Conservation (phyloP, 2,329 filamentous ascomycete species). For the Trichoderma sp. region DNA sequence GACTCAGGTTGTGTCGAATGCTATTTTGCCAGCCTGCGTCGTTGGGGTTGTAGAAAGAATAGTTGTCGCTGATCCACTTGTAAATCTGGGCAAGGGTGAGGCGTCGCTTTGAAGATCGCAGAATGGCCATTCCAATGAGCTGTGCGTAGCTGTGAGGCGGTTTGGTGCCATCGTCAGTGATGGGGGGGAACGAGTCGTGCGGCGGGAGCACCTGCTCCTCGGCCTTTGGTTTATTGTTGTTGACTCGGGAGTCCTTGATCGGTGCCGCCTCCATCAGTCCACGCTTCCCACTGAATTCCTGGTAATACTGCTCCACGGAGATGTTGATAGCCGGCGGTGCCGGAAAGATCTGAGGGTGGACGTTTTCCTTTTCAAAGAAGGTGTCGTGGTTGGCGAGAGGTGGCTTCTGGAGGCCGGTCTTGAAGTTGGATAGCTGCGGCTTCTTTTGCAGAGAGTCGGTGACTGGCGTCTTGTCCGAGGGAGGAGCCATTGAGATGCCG, state of each 20-base stretch:
- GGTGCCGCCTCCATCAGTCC: constrained; percentile 72
- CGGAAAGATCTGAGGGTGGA: constrained; percentile 54
- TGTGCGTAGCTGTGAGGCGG: constrained; percentile 92
- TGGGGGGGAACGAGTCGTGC: constrained; percentile 75
- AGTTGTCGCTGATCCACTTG: constrained; percentile 98
- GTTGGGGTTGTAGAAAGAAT: constrained; percentile 79
- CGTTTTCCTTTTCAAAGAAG: constrained; percentile 59
- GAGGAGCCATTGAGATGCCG: constrained; percentile 68
- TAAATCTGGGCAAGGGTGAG: constrained; percentile 95
- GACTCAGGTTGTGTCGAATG: constrained; percentile 94
- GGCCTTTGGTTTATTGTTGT: constrained; percentile 67
- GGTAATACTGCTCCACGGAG: constrained; percentile 56
- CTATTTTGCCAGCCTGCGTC: constrained; percentile 98
- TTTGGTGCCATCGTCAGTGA: constrained; percentile 85
- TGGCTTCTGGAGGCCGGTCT: constrained; percentile 58
- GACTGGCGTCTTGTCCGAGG: constrained; percentile 53
- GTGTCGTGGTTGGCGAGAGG: constrained; percentile 44
- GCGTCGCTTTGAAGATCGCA: constrained; percentile 78
- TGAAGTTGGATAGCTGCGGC: constrained; percentile 61
- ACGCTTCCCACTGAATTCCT: constrained; percentile 60
- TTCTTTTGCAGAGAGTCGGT: constrained; percentile 74
- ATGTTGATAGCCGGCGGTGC: constrained; percentile 52
- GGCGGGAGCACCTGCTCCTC: constrained; percentile 64
- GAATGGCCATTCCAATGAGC: constrained; percentile 94
- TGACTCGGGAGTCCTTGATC: constrained; percentile 66